Evolutionary conservation across 225 moss, liverwort and hornwort genomes (phyloP), one percentile per base, ranked within the genome.

Genomic region (Bryum argenteum): DNA sequence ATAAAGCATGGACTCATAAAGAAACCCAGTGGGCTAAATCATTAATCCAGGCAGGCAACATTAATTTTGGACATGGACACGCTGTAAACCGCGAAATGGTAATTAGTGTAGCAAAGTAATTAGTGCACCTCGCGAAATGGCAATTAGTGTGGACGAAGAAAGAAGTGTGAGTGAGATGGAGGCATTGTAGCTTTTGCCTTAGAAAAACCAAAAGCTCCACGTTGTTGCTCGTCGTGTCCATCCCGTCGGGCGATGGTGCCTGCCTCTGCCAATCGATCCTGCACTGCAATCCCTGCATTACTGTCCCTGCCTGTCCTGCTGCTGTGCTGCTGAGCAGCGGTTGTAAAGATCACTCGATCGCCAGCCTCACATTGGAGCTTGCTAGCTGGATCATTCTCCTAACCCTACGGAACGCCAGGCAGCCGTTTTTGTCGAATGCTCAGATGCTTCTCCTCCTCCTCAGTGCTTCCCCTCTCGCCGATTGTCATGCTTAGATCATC

Each of bases 401-500:
- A 72, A 76, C 67, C 80, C 76, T 81, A 72, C 67, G 53, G 33
- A 1, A 9, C 37, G 16, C 56, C 48, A 24, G n/a, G 33, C 58
- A 0, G 13, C 73, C 33, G 5, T 23, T 14, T 19, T 41, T 13
- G 24, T 55, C 40, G 11, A 48, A 76, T 76, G 71, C 51, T n/a
- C n/a, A 17, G 54, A 20, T 42, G 70, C 18, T 60, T 26, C 28
- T 66, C 14, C 66, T 65, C 66, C 55, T 8, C 28, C 56, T 45
- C 28, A 73, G 10, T 50, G 68, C 41, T 37, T 10, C 23, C 66
- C 38, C 16, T 6, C 2, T 57, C 26, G 40, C 22, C 42, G 33
- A 57, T 42, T 67, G 76, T 76, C 67, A 76, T 76, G 80, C 72
- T 71, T 33, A 66, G 55, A 67, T 57, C 62, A 33, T 51, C 52